phyloP scores from a whole-genome alignment of 306 rosid species.

The Neltuma alba region DNA sequence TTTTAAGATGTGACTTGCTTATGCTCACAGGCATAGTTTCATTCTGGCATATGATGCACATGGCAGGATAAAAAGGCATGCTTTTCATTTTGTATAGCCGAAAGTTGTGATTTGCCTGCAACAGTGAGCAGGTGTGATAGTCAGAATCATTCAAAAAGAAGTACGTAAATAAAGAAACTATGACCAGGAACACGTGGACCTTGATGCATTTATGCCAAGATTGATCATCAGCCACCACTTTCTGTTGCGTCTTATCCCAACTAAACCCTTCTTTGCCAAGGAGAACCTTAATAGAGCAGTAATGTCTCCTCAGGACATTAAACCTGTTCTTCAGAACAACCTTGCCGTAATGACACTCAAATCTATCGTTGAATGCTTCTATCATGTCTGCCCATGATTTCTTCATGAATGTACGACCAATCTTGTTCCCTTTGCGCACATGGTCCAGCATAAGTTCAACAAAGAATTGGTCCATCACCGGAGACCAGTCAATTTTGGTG shows the following conservation, averaged over 20 bases:
- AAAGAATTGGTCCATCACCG: conserved; percentile 47
- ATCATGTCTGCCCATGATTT: conserved; percentile 58
- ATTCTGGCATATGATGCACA: conserved; percentile 52
- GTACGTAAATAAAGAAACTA: not conserved
- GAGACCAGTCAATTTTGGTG: conserved; percentile 38
- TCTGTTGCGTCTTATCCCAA: conserved; percentile 53
- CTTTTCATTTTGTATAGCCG: conserved; percentile 46
- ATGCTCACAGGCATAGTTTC: conserved; percentile 33
- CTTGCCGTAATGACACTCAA: conserved; percentile 43
- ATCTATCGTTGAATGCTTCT: conserved; percentile 47
- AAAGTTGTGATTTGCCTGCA: conserved; percentile 57
- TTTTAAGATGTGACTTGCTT: conserved; percentile 35
- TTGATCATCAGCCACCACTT: conserved; percentile 55
- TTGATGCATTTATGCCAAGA: conserved; percentile 53
- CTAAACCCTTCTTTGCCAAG: conserved; percentile 55
- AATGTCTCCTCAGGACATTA: conserved; percentile 55
- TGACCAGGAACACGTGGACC: conserved; percentile 32
- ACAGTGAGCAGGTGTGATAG: conserved; percentile 9
- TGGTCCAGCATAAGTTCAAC: conserved; percentile 59
- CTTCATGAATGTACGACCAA: conserved; percentile 49
- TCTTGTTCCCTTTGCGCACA: conserved; percentile 52
- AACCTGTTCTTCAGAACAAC: conserved; percentile 57
- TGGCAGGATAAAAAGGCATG: conserved; percentile 53
- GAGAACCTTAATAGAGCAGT: conserved; percentile 42
- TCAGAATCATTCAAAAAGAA: conserved; percentile 19